Conservation (phyloP, 768 basidiomycete species). For the Tephrocybe rancida region DNA sequence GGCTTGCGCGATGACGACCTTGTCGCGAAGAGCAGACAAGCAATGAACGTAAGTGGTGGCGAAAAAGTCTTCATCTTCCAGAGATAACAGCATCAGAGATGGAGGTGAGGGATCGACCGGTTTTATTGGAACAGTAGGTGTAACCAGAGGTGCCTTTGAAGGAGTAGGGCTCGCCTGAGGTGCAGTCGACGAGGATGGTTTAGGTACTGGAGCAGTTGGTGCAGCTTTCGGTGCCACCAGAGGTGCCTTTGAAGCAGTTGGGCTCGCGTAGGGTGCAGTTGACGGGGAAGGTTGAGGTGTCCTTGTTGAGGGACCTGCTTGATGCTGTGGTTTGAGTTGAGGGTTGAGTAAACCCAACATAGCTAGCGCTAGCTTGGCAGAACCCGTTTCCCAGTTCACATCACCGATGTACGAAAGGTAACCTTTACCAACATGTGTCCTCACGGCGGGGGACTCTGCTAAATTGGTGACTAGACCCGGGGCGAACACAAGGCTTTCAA, state of each 20-base stretch:
- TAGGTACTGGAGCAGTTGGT: no score
- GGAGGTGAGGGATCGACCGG: no score
- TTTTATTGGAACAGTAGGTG: background rate
- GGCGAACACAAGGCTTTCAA: constrained; percentile 29
- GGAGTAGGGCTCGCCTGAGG: background rate
- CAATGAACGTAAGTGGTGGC: constrained; percentile 17
- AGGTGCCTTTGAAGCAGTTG: background rate
- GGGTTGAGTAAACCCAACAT: constrained; percentile 31
- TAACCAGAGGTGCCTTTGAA: background rate
- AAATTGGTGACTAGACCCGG: constrained; percentile 13
- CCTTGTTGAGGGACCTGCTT: background rate
- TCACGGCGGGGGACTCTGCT: constrained; percentile 26
- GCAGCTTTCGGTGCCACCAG: background rate
- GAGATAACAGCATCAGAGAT: constrained; percentile 29
- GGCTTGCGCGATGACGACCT: constrained; percentile 19
- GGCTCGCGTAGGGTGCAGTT: background rate
- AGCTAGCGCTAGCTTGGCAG: constrained; percentile 30
- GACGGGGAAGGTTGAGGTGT: background rate
- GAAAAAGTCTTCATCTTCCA: constrained; percentile 16
- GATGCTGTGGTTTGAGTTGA: background rate
- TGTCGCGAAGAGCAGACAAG: constrained; percentile 19
- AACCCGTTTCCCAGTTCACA: constrained; percentile 30
- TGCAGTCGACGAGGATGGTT: background rate
- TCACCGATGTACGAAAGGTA: constrained; percentile 40
- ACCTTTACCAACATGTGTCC: constrained; percentile 34